Evolutionary conservation across 2,329 filamentous ascomycete genomes (phyloP).

Genomic region (Dactylellina cionopaga): DNA sequence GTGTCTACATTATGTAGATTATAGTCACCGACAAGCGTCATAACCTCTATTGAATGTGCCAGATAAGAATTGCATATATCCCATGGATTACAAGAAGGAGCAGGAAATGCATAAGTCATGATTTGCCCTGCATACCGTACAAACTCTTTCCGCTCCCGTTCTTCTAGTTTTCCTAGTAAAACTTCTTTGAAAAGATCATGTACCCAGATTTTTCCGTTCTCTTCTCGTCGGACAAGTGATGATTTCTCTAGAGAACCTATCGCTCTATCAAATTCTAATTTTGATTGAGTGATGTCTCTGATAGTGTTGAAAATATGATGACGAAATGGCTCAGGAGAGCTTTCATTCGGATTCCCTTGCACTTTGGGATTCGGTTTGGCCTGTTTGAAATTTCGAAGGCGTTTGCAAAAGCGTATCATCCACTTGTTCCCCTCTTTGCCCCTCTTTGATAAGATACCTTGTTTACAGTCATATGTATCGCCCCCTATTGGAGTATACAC

Average conservation of each 20-base stretch:
- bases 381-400: background rate
- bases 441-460: no score
- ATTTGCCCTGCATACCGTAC: no score
- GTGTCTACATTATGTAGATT: background rate
- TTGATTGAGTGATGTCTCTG: background rate
- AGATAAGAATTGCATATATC: constrained; percentile 9
- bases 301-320: background rate
- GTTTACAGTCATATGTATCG: no score
- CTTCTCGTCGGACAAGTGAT: background rate
- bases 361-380: background rate
- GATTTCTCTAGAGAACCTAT: constrained; percentile 2
- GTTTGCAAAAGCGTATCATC: background rate
- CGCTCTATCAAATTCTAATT: background rate
- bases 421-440: background rate
- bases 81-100: background rate
- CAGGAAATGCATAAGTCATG: background rate
- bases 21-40: background rate
- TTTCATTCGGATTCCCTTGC: background rate
- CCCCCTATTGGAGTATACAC: no score
- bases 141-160: background rate
- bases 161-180: background rate
- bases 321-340: background rate
- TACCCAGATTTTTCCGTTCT: constrained; percentile 10
- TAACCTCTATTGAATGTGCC: background rate
- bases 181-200: constrained; percentile 9